These are phyloP conservation scores for Haberlea rhodopensis DNA, from an alignment of 257 asterid species.

Conservation along the genomic window DNA sequence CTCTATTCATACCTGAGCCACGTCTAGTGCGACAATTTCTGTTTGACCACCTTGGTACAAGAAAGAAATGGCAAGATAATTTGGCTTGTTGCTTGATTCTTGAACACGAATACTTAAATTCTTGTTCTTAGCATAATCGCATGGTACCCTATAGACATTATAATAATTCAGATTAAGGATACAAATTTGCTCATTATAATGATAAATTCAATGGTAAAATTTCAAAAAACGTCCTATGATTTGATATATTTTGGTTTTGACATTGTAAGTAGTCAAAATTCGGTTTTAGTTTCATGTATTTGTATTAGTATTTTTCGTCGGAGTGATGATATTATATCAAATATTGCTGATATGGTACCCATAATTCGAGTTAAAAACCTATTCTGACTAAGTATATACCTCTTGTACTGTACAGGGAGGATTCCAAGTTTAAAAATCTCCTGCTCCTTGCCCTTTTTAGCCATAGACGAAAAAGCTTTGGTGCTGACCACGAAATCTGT, in stretches of 20 bases:
- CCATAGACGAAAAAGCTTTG: constrained; percentile 71
- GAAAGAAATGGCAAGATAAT: constrained; percentile 53
- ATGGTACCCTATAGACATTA: constrained; percentile 49
- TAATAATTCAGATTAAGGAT: neutral
- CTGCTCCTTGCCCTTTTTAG: constrained; percentile 45
- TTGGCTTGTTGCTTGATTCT: constrained; percentile 71
- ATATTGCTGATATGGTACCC: no score
- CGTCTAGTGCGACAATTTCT: constrained; percentile 53
- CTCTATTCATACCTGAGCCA: constrained; percentile 48
- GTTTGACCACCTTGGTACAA: constrained; percentile 89
- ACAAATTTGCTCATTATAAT: constrained; percentile 10
- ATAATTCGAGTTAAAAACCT: no score
- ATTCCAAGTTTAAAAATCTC: constrained; percentile 52
- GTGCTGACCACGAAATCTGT: constrained; percentile 73
- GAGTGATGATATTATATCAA: neutral
- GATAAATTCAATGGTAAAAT: constrained; percentile 8
- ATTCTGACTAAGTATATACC: no score
- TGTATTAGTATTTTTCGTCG: constrained; percentile 1
- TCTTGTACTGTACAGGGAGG: constrained; percentile 58
- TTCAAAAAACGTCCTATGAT: no score
- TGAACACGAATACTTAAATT: constrained; percentile 63
- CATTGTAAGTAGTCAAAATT: no score
- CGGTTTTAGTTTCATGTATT: no score
- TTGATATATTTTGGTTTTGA: no score
- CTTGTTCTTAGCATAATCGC: constrained; percentile 48